These are phyloP conservation scores for Fusarium concolor DNA, from an alignment of 2,329 filamentous ascomycete genomes.

Conservation along the genomic window DNA sequence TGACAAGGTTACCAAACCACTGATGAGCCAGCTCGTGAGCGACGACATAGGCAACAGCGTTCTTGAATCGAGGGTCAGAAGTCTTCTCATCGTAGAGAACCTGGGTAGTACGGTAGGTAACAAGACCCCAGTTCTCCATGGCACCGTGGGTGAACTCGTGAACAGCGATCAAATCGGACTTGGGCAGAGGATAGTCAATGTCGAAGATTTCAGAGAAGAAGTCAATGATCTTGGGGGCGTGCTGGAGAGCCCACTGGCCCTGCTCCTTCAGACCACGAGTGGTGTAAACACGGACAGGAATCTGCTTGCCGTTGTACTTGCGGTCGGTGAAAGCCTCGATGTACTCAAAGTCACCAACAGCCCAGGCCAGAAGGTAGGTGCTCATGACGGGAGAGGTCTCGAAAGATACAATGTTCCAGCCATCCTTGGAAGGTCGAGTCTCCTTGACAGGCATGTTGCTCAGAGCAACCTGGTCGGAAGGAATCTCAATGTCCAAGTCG, in stretches of 20 bases:
- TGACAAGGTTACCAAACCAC: constrained; percentile 96
- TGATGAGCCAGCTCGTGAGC: constrained; percentile 98
- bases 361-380: constrained; percentile 92
- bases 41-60: constrained; percentile 94
- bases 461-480: constrained; percentile 86
- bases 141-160: constrained; percentile 91
- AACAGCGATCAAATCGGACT: constrained; percentile 89
- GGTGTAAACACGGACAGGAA: constrained; percentile 96
- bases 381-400: constrained; percentile 91
- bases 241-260: constrained; percentile 87
- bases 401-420: constrained; percentile 81
- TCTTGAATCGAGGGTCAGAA: constrained; percentile 91
- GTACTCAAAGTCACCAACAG: constrained; percentile 96
- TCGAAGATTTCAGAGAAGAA: constrained; percentile 96
- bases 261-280: constrained; percentile 95
- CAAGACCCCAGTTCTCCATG: constrained; percentile 97
- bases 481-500: constrained; percentile 92
- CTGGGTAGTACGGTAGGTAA: constrained; percentile 95
- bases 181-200: constrained; percentile 92
- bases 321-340: constrained; percentile 91
- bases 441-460: constrained; percentile 96
- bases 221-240: constrained; percentile 93
- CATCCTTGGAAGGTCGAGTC: constrained; percentile 67
- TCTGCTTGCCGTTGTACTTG: constrained; percentile 88
- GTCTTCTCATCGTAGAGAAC: constrained; percentile 95